Evolutionary conservation across 371 early-diverging fungal species (phyloP).

Genomic region (Smittium mucronatum): DNA sequence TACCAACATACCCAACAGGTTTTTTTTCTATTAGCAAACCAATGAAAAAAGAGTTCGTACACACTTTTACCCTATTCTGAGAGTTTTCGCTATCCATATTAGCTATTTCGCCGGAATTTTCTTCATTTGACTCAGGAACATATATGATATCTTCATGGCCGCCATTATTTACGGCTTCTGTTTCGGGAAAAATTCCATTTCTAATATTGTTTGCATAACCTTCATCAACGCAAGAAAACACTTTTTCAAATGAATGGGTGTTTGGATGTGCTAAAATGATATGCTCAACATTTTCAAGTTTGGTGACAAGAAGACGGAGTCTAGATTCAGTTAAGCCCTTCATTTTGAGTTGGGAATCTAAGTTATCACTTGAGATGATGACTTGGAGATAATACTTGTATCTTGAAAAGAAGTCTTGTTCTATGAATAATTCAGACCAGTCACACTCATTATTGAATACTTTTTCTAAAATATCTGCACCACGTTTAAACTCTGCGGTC

Average conservation of each 20-base stretch:
- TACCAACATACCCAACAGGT: constrained; percentile 36
- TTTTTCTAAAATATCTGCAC: constrained; percentile 51
- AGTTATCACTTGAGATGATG: constrained; percentile 56
- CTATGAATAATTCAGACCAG: constrained; percentile 71
- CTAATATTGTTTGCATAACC: constrained; percentile 50
- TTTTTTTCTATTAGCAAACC: constrained; percentile 54
- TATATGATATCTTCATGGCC: not conserved
- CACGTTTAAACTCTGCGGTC: constrained; percentile 73
- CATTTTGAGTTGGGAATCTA: constrained; percentile 67
- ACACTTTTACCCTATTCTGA: constrained; percentile 27
- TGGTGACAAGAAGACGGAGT: constrained; percentile 77
- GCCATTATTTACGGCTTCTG: constrained; percentile 15
- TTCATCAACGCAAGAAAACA: constrained; percentile 43
- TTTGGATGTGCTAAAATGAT: constrained; percentile 80
- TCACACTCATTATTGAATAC: constrained; percentile 50
- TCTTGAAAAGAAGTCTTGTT: constrained; percentile 77
- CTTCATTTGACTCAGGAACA: not conserved
- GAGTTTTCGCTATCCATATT: constrained; percentile 20
- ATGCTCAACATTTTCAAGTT: constrained; percentile 72
- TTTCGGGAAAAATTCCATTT: constrained; percentile 39
- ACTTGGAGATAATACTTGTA: constrained; percentile 92
- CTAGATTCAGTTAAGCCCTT: constrained; percentile 89
- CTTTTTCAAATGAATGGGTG: constrained; percentile 71
- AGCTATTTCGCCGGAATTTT: constrained; percentile 26
- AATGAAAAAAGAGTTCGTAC: constrained; percentile 79